These are phyloP conservation scores for Colletotrichum brevisporum DNA, from an alignment of 2,329 filamentous ascomycete species.

Conservation along the genomic window DNA sequence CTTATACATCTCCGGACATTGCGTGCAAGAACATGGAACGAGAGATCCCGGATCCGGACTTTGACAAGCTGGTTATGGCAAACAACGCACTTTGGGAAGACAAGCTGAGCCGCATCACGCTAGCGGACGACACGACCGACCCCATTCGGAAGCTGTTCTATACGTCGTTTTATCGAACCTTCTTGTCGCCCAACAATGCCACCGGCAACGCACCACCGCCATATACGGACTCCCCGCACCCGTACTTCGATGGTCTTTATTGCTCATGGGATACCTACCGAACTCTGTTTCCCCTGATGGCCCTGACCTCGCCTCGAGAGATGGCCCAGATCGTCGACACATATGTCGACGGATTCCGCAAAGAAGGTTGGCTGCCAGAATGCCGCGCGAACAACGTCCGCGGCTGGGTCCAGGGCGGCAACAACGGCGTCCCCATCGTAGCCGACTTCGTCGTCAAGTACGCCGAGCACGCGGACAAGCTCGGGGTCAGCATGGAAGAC, in stretches of 20 bases:
- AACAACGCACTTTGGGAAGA: conserved; percentile 16
- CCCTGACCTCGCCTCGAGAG: conserved; percentile 17
- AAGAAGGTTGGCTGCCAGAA: conserved; percentile 16
- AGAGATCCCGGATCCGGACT: conserved; percentile 7
- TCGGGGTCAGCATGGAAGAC: conserved; percentile 6
- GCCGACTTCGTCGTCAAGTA: conserved; percentile 24
- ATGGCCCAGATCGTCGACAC: conserved; percentile 23
- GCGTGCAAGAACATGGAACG: conserved; percentile 25
- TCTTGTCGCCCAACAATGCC: conserved; percentile 26
- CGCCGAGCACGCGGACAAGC: conserved; percentile 1
- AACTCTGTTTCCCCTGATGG: conserved; percentile 19
- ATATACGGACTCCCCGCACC: neutral
- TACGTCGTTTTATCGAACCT: conserved; percentile 21
- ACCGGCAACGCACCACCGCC: conserved; percentile 12
- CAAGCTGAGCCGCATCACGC: neutral
- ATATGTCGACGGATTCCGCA: conserved; percentile 17
- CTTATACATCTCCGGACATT: neutral
- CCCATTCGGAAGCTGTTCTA: conserved; percentile 8
- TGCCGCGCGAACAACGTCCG: conserved; percentile 19
- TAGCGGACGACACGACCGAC: conserved; percentile 7
- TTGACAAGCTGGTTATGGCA: conserved; percentile 12
- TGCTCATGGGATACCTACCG: conserved; percentile 23
- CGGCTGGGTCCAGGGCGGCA: conserved; percentile 20
- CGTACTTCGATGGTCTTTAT: conserved; percentile 21
- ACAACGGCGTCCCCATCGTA: conserved; percentile 19